These are phyloP conservation scores for Arabidopsis hybrid DNA, from an alignment of 441 rosid genomes.

Conservation along the genomic window DNA sequence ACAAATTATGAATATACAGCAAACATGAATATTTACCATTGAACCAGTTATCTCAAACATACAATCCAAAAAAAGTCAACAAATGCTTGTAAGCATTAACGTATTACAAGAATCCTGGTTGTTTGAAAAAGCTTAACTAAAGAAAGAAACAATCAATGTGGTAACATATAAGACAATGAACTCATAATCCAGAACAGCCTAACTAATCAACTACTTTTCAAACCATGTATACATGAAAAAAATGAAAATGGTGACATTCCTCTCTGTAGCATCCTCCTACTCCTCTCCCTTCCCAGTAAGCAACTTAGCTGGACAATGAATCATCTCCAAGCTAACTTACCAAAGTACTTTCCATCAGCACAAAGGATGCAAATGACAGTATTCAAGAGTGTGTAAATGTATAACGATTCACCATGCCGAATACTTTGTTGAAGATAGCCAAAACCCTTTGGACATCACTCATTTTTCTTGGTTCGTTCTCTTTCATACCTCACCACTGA, in stretches of 20 bases:
- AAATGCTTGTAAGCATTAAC: slow-evolving; percentile 1
- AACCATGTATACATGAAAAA: slow-evolving; percentile 25
- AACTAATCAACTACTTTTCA: slow-evolving; percentile 15
- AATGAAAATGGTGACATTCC: slow-evolving; percentile 12
- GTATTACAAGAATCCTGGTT: slow-evolving; percentile 7
- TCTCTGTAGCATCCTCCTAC: slow-evolving; percentile 8
- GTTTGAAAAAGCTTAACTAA: slow-evolving; percentile 9
- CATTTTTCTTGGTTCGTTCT: slow-evolving; percentile 24
- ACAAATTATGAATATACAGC: slow-evolving; percentile 9
- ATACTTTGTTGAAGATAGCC: slow-evolving; percentile 8
- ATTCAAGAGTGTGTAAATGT: slow-evolving; percentile 16
- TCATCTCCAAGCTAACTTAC: slow-evolving; percentile 25
- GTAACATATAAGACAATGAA: slow-evolving; percentile 14
- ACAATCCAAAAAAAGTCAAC: slow-evolving; percentile 18
- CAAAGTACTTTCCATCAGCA: slow-evolving; percentile 28
- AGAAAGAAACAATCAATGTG: slow-evolving; percentile 23
- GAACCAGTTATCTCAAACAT: slow-evolving; percentile 21
- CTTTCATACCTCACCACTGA: slow-evolving; percentile 41
- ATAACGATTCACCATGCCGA: slow-evolving; percentile 13
- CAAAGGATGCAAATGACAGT: slow-evolving; percentile 23
- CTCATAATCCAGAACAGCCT: slow-evolving; percentile 20
- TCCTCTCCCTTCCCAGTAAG: slow-evolving; percentile 8
- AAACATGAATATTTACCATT: slow-evolving; percentile 4
- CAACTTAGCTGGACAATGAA: slow-evolving; percentile 10
- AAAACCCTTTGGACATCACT: too few relatives aligned